Evolutionary conservation across 1,284 basidiomycete genomes (phyloP).

Genomic region (Rhodotorula sp.): DNA sequence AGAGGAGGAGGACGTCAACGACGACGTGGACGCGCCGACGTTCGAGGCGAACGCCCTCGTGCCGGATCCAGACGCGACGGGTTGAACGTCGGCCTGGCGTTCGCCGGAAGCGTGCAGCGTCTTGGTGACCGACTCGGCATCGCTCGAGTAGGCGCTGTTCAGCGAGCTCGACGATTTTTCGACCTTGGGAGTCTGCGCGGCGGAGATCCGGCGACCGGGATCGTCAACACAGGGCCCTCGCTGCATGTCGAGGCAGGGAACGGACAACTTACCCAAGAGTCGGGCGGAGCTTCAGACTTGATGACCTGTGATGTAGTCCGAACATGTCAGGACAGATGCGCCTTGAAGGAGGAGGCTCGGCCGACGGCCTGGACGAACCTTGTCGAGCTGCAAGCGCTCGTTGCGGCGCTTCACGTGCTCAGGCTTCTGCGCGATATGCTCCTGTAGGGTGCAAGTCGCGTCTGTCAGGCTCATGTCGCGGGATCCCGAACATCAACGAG

Average conservation of each 20-base stretch:
- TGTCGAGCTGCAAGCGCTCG: constrained; percentile 6
- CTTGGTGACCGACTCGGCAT: background rate
- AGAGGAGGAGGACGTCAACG: background rate
- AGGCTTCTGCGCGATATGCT: constrained; percentile 3
- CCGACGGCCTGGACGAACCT: background rate
- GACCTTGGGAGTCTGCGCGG: constrained; percentile 4
- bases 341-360: too few species aligned
- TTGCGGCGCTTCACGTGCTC: constrained; percentile 10
- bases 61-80: constrained; percentile 8
- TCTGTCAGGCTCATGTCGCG: background rate
- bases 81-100: background rate
- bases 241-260: too few species aligned
- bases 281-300: constrained; percentile 10
- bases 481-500: background rate
- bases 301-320: background rate
- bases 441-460: background rate
- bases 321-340: background rate
- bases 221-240: too few species aligned
- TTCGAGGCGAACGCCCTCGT: background rate
- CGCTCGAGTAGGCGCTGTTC: background rate
- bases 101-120: background rate
- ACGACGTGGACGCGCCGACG: background rate
- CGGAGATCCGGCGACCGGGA: too few species aligned
- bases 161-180: background rate
- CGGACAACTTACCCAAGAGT: constrained; percentile 1